Base-by-base conservation (phyloP, 2,329 filamentous ascomycete genomes). In the Grosmannia huntii region DNA sequence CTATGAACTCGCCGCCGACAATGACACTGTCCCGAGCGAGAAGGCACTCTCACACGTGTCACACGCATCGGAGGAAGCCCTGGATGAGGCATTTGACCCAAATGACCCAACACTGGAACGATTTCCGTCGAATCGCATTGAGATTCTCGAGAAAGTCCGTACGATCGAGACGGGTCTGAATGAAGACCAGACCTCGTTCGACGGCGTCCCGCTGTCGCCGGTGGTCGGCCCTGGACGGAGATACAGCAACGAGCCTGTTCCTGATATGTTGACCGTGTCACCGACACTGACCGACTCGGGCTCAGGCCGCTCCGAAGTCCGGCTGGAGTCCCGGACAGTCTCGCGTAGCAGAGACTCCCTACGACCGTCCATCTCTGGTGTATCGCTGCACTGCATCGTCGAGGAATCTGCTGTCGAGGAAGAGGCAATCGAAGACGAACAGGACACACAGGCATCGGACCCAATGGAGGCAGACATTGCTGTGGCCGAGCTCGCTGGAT, bases 41-140 rank as follows among this genome's bases (percentile, higher is more conserved):
- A 55, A 57, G 25, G 19, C 28, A 4, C 54, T 53, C 51, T 53
- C 64, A 51, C 27, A 57, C 5, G 55, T 49, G 28, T 28, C 31
- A 7, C 25, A 50, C 55, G 14, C 23, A 14, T 53, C 55, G 1
- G 48, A 53, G 19, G 54, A 61, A 19, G 53, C 61, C 12, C 57
- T 63, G 38, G 65, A 65, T 25, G 58, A 64, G 6, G 65, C 68
- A 4, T 64, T 70, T 28, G 76, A 78, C 53, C 60, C 74, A 2
- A 70, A 74, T 53, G 77, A 80, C 55, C 76, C 77, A 1, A 76
- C 72, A 0, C 65, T 80, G 10, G 77, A 79, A 60, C 68, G 65
- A 21, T 78, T 79, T 61, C 77, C 77, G 2, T 76, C 72, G 1
- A 72, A 73, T 55, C 69, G 70, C 19, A 67, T 69, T 0, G 74